A percentile compares a stretch with the other conserved stretches of the same genome.
Conservation (phyloP, 331 rosid genomes). For the Cydonia oblonga region DNA sequence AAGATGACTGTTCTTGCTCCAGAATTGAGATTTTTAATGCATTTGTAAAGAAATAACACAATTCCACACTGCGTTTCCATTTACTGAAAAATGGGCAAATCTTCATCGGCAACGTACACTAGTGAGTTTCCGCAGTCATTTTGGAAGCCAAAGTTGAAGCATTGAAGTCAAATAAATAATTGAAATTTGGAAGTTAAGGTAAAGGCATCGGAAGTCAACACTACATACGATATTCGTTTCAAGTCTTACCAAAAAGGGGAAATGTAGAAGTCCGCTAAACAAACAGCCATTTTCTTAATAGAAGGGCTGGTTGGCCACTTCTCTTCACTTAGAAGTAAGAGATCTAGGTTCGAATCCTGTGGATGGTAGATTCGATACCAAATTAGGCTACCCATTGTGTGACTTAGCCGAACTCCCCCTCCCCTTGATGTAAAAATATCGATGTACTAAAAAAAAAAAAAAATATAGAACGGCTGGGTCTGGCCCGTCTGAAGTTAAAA, state of each 20-base stretch:
- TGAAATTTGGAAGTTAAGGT: background rate
- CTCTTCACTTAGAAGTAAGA: too few relatives aligned
- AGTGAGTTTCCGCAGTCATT: background rate
- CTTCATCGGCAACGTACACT: background rate
- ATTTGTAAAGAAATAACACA: background rate
- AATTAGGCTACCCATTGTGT: fast-evolving
- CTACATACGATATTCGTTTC: too few relatives aligned
- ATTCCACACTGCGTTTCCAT: background rate
- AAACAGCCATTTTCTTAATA: background rate
- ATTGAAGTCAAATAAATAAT: background rate
- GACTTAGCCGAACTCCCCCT: too few relatives aligned
- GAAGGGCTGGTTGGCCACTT: background rate
- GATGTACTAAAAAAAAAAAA: too few relatives aligned
- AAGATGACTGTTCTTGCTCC: too few relatives aligned
- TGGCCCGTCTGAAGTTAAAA: background rate
- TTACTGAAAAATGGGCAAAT: background rate
- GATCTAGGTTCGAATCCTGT: fast-evolving
- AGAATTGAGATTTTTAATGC: background rate
- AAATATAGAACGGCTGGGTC: background rate
- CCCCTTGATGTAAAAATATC: too few relatives aligned
- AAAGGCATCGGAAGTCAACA: too few relatives aligned
- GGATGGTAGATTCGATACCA: too few relatives aligned
- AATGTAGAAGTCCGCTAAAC: background rate
- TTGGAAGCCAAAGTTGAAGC: background rate
- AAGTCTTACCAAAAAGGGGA: background rate